phyloP scores from a whole-genome alignment of 371 early-diverging fungal genomes.

The Zychaea mexicana region DNA sequence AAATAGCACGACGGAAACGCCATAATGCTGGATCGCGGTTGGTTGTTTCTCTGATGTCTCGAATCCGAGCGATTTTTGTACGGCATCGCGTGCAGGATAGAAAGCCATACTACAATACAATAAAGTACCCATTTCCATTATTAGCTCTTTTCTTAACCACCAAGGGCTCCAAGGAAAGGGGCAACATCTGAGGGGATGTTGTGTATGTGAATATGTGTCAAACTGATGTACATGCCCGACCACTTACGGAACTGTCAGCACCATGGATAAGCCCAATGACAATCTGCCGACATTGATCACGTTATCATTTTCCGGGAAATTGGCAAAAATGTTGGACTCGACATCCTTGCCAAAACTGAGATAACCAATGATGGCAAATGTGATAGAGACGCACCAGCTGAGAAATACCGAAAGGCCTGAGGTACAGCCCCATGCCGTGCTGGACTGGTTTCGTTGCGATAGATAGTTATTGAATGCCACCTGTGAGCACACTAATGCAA shows the following conservation, averaged over 20 bases:
- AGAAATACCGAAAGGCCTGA: conserved; percentile 47
- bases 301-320: conserved; percentile 54
- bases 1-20: conserved; percentile 46
- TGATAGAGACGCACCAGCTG: conserved; percentile 56
- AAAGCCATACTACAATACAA: conserved; percentile 45
- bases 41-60: conserved; percentile 48
- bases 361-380: conserved; percentile 63
- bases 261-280: conserved; percentile 57
- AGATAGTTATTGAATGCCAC: conserved; percentile 58
- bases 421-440: conserved; percentile 48
- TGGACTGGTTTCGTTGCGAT: conserved; percentile 46
- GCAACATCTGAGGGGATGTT: not conserved
- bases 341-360: conserved; percentile 58
- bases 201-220: not conserved
- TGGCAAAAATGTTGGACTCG: conserved; percentile 58
- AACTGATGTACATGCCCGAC: conserved; percentile 19
- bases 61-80: conserved; percentile 55
- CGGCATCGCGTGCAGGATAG: conserved; percentile 58
- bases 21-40: conserved; percentile 43
- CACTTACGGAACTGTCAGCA: conserved; percentile 54
- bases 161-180: too few relatives aligned
- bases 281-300: conserved; percentile 58
- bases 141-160: too few relatives aligned
- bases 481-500: conserved; percentile 65
- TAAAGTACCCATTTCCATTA: not conserved